These are phyloP conservation scores for Curvularia verruculosa DNA, from an alignment of 2,329 filamentous ascomycete species.

Conservation along the genomic window DNA sequence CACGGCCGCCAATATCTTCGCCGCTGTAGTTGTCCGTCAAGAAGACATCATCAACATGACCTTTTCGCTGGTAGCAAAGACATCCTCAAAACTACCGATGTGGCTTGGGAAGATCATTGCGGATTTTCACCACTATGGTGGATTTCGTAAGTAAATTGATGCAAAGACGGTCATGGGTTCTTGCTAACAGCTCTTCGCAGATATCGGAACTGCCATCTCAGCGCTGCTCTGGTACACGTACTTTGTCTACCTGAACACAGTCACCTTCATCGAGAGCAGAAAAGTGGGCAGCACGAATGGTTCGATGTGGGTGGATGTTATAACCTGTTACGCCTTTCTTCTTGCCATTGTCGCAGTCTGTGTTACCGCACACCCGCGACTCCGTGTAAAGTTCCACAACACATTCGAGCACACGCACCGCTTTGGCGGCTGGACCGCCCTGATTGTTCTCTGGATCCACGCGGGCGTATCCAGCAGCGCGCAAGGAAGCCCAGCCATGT, in stretches of 20 bases:
- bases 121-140: slow-evolving; percentile 43
- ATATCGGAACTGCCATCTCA: slow-evolving; percentile 42
- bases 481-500: slow-evolving; percentile 6
- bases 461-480: slow-evolving; percentile 19
- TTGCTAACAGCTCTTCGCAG: too few relatives aligned
- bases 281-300: slow-evolving; percentile 16
- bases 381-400: slow-evolving; percentile 41
- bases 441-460: slow-evolving; percentile 38
- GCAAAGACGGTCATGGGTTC: too few relatives aligned
- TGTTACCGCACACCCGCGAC: slow-evolving; percentile 29
- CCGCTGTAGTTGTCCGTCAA: slow-evolving; percentile 41
- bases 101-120: slow-evolving; percentile 31
- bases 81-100: slow-evolving; percentile 32
- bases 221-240: slow-evolving; percentile 53
- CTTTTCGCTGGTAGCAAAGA: slow-evolving; percentile 37
- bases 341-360: slow-evolving; percentile 33
- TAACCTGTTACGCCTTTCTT: slow-evolving; percentile 22
- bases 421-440: slow-evolving; percentile 41
- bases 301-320: slow-evolving; percentile 27
- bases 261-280: slow-evolving; percentile 22
- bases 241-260: slow-evolving; percentile 45
- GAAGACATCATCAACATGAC: slow-evolving; percentile 43
- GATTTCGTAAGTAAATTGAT: slow-evolving; percentile 22
- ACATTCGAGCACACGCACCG: slow-evolving; percentile 46
- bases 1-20: slow-evolving; percentile 44